Evolutionary conservation across 148 eudicot genomes (phyloP).

Genomic region (Rhododendron griersonianum): DNA sequence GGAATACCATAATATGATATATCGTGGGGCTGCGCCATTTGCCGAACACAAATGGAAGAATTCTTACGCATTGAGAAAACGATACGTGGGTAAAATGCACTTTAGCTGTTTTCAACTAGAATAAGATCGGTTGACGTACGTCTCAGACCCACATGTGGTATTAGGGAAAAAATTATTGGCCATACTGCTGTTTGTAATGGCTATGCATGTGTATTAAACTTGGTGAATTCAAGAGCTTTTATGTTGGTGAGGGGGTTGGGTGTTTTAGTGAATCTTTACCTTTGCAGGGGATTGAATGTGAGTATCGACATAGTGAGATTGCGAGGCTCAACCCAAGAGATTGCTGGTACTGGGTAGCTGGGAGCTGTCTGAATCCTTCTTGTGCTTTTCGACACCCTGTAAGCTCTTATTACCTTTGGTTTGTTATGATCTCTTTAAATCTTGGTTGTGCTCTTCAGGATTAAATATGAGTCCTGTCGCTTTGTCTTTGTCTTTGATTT

Average conservation of each 20-base stretch:
- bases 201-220: background rate
- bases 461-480: background rate
- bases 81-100: background rate
- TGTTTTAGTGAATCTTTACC: constrained; percentile 4
- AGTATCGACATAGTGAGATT: constrained; percentile 68
- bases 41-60: background rate
- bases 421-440: background rate
- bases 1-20: background rate
- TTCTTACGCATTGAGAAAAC: background rate
- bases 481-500: background rate
- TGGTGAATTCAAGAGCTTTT: background rate
- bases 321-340: constrained; percentile 78
- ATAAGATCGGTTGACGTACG: background rate
- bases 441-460: background rate
- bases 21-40: background rate
- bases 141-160: background rate
- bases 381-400: constrained; percentile 84
- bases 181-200: background rate
- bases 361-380: constrained; percentile 55
- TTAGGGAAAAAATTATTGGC: background rate
- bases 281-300: constrained; percentile 66
- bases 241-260: background rate
- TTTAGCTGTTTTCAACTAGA: background rate
- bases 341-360: constrained; percentile 78
- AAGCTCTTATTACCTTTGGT: constrained; percentile 27